Percentiles rank a stretch among this genome's conserved stretches.
These are phyloP conservation scores for Fusarium sp. DNA, from an alignment of 2,329 filamentous ascomycete species.

Conservation along the genomic window DNA sequence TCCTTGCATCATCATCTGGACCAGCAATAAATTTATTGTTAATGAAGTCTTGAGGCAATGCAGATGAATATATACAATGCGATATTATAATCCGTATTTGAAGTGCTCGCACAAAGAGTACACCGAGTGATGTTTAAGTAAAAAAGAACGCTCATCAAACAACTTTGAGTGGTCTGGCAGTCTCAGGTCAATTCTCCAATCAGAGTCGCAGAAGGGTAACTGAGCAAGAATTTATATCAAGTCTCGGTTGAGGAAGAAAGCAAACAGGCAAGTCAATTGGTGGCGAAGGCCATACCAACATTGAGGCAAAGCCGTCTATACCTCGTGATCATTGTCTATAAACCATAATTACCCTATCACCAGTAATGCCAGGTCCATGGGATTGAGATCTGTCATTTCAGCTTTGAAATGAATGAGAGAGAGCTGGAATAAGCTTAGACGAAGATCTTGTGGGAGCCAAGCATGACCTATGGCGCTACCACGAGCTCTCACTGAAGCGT, in stretches of 20 bases:
- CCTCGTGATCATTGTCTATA: neutral
- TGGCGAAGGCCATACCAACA: neutral
- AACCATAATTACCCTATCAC: neutral
- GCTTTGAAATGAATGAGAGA: neutral
- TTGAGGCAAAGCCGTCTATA: neutral
- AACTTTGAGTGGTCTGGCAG: neutral
- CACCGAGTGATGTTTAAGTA: neutral
- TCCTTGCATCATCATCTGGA: neutral
- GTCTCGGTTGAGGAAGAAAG: neutral
- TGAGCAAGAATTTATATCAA: neutral
- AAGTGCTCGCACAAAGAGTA: neutral
- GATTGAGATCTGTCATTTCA: neutral
- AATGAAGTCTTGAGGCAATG: neutral
- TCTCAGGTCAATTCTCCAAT: neutral
- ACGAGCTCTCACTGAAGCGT: neutral
- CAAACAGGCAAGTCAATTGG: neutral
- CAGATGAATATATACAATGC: neutral
- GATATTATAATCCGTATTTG: neutral
- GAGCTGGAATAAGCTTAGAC: neutral
- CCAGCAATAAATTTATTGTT: neutral
- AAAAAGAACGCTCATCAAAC: neutral
- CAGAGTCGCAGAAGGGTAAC: neutral
- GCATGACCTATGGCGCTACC: neutral
- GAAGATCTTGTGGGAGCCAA: neutral
- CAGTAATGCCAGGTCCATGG: neutral